Base-by-base conservation (phyloP, 106 monocot genomes). In the Allium cepa region DNA sequence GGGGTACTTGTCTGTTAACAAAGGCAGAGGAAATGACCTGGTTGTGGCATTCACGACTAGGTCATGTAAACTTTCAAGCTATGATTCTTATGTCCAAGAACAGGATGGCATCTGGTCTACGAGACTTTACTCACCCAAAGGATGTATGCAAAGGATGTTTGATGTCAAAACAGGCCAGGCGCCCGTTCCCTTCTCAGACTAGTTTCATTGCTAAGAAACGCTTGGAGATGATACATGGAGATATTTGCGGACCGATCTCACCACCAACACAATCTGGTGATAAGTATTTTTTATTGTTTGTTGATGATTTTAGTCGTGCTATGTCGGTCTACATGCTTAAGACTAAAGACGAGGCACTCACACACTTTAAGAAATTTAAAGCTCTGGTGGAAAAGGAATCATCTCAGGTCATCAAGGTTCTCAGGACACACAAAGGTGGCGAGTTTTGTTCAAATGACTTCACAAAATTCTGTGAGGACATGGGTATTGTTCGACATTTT, bases 231-330 rank as follows among this genome's bases (percentile, higher is more conserved):
- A 15, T 73, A 7, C 73, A 73, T 45, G 64, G 26, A 1, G 73
- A 13, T 73, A 46, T 73, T 26, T 49, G 73, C 36, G 36, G 73
- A 16, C 73, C 63, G 5, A 73, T 73, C 8, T 45, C 52, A 26
- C 73, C 73, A 27, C 9, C n/a, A 26, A 73, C 73, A 10, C 26
- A 14, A 0, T 50, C 4, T 1, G 64, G 16, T 18, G 53, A 74
- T 9, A 56, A 17, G 10, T 73, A 73, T 18, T 73, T 73, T 10
- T 36, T 73, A 6, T 9, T 73, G 26, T 9, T 73, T 8, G 73
- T 73, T 64, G n/a, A 73, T 64, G 73, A 56, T 10, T 56, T 14
- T 10, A 56, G 56, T 36, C 56, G 56, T 13, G 17, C 17, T 13
- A 57, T 57, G 15, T 62, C n/a, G 62, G 28, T 62, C 11, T 6